Conservation (phyloP, 352 stramenopile genomes). For the Pythium phragmiticola region DNA sequence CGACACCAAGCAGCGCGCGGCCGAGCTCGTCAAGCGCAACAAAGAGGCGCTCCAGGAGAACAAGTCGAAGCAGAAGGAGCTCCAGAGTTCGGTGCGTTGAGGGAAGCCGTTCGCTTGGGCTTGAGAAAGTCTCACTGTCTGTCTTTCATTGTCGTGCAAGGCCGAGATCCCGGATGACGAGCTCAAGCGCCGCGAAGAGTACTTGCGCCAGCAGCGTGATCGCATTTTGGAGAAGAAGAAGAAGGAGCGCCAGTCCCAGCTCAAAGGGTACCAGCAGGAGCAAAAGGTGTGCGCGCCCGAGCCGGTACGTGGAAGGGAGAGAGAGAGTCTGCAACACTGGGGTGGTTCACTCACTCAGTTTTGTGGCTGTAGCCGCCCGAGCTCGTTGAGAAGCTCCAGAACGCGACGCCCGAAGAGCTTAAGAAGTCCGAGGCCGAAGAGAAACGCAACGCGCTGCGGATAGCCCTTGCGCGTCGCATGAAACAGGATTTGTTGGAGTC, state of each 20-base stretch:
- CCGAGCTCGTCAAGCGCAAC: constrained; percentile 73
- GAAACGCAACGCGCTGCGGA: constrained; percentile 61
- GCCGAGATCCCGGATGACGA: constrained; percentile 69
- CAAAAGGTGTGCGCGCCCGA: constrained; percentile 62
- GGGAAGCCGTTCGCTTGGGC: too few species aligned
- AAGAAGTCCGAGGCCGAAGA: constrained; percentile 72
- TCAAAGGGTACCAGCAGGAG: constrained; percentile 79
- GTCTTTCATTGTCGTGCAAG: constrained; percentile 12
- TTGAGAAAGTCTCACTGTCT: too few species aligned
- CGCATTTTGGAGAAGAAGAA: constrained; percentile 84
- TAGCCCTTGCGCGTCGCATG: constrained; percentile 73
- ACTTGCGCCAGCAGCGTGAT: constrained; percentile 72
- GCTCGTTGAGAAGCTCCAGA: constrained; percentile 67
- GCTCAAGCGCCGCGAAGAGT: constrained; percentile 72
- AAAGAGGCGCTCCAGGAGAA: constrained; percentile 74
- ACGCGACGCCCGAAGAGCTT: constrained; percentile 46
- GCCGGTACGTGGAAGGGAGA: constrained; percentile 30
- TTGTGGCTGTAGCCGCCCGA: constrained; percentile 35
- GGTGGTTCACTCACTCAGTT: neutral
- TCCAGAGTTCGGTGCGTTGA: constrained; percentile 33
- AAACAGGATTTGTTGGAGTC: constrained; percentile 75
- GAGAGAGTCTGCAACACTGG: neutral
- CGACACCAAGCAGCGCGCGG: constrained; percentile 68
- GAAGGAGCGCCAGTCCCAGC: constrained; percentile 58
- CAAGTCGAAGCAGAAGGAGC: constrained; percentile 65